A percentile compares a stretch with the other conserved stretches of the same genome.
These are phyloP conservation scores for Pecoramyces ruminantium DNA, from an alignment of 192 early-diverging fungal genomes.

Conservation along the genomic window DNA sequence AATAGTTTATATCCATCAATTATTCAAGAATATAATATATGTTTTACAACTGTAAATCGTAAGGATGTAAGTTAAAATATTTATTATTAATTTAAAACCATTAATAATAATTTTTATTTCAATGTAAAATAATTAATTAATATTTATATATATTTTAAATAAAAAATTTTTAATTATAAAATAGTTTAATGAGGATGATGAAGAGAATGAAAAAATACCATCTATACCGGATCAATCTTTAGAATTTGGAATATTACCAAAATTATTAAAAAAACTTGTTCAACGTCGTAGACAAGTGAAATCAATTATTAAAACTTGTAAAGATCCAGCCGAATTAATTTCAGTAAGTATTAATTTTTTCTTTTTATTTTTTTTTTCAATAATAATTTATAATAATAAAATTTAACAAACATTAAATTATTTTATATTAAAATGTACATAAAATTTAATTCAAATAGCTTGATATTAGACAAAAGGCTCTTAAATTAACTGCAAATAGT, in stretches of 20 bases:
- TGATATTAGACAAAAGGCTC: constrained; percentile 81
- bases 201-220: constrained; percentile 49
- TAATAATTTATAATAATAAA: no score
- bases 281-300: constrained; percentile 82
- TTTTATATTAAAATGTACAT: no score
- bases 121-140: no score
- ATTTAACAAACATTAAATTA: no score
- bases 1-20: constrained; percentile 99
- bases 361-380: no score
- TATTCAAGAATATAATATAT: constrained; percentile 99
- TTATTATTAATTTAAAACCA: no score
- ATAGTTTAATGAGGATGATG: background rate
- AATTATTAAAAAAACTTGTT: constrained; percentile 71
- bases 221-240: constrained; percentile 53
- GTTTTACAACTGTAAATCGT: constrained; percentile 87
- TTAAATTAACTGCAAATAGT: constrained; percentile 94
- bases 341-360: constrained; percentile 4
- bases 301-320: constrained; percentile 61
- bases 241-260: constrained; percentile 66
- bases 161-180: no score
- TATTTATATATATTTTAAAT: constrained; percentile 4
- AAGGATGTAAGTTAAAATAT: background rate
- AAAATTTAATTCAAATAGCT: constrained; percentile 28
- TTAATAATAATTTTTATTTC: no score
- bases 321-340: constrained; percentile 1